Evolutionary conservation across 1,139 yeast species (phyloP).

Genomic region (Yamadazyma pseudoaaseri): DNA sequence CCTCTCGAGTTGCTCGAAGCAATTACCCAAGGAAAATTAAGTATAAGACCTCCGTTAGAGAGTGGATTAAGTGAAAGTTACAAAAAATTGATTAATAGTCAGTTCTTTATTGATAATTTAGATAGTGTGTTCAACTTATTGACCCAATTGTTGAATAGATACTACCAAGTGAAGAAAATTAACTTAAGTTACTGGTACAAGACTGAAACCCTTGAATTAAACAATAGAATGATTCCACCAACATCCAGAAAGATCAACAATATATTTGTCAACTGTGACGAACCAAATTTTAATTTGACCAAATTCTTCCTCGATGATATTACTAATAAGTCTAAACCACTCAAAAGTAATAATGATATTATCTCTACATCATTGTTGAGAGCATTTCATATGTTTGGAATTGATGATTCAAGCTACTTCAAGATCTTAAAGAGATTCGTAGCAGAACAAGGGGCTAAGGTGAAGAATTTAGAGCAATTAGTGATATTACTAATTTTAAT

Average conservation of each 20-base stretch:
- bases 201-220: slow-evolving; percentile 44
- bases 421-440: slow-evolving; percentile 41
- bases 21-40: slow-evolving; percentile 60
- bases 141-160: slow-evolving; percentile 76
- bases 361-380: slow-evolving; percentile 62
- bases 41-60: slow-evolving; percentile 72
- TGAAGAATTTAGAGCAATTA: slow-evolving; percentile 30
- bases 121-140: slow-evolving; percentile 66
- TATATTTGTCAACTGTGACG: slow-evolving; percentile 27
- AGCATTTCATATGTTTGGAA: slow-evolving; percentile 53
- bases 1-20: slow-evolving; percentile 67
- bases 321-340: slow-evolving; percentile 14
- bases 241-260: slow-evolving; percentile 28
- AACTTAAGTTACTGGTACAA: slow-evolving; percentile 61
- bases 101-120: slow-evolving; percentile 46
- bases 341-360: slow-evolving; percentile 45
- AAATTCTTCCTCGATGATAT: slow-evolving; percentile 28
- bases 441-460: slow-evolving; percentile 11
- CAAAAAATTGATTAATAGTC: slow-evolving; percentile 49
- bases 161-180: slow-evolving; percentile 76
- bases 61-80: slow-evolving; percentile 60
- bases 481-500: slow-evolving; percentile 48
- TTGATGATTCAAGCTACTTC: slow-evolving; percentile 64
- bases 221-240: slow-evolving; percentile 52
- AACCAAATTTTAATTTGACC: slow-evolving; percentile 31